Percentiles rank a stretch among this genome's conserved stretches.
Conservation (phyloP, 1,139 yeast genomes). For the Yamadazyma pseudoaaseri region DNA sequence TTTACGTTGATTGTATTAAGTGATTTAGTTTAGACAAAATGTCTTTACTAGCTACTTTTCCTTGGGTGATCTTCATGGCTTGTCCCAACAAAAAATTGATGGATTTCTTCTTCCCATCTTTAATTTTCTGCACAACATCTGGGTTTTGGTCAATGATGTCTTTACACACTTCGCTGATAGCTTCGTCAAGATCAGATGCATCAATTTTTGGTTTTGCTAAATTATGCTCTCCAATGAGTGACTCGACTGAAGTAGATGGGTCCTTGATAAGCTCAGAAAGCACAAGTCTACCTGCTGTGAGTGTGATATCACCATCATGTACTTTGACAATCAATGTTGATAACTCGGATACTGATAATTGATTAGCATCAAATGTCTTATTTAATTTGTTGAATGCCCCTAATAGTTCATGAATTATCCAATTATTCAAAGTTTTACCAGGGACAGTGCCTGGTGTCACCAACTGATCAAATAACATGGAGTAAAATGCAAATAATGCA, state of each 20-base stretch:
- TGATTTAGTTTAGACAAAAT: slow-evolving; percentile 45
- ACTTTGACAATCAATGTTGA: slow-evolving; percentile 27
- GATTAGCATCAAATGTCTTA: slow-evolving; percentile 30
- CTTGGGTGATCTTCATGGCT: slow-evolving; percentile 78
- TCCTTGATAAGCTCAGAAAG: slow-evolving; percentile 57
- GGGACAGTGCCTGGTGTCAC: slow-evolving; percentile 18
- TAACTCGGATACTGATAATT: slow-evolving; percentile 29
- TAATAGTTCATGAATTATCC: slow-evolving; percentile 80
- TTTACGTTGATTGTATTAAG: slow-evolving; percentile 13
- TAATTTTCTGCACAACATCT: slow-evolving; percentile 56
- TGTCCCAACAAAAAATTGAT: slow-evolving; percentile 78
- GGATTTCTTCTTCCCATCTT: slow-evolving; percentile 60
- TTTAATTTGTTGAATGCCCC: slow-evolving; percentile 64
- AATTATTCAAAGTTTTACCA: slow-evolving; percentile 58
- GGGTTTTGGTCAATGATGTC: slow-evolving; percentile 51
- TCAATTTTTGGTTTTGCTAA: slow-evolving; percentile 38
- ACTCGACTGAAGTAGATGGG: slow-evolving; percentile 31
- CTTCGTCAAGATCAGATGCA: slow-evolving; percentile 31
- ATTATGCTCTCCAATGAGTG: slow-evolving; percentile 46
- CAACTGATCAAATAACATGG: slow-evolving; percentile 34
- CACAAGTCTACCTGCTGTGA: slow-evolving; percentile 65
- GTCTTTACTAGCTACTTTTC: slow-evolving; percentile 55
- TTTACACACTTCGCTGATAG: slow-evolving; percentile 51
- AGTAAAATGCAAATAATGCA: slow-evolving; percentile 50
- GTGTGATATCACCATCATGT: slow-evolving; percentile 21